A percentile compares a stretch with the other conserved stretches of the same genome.
phyloP scores from a whole-genome alignment of 148 eudicot genomes.

The Pouteria glomerata region DNA sequence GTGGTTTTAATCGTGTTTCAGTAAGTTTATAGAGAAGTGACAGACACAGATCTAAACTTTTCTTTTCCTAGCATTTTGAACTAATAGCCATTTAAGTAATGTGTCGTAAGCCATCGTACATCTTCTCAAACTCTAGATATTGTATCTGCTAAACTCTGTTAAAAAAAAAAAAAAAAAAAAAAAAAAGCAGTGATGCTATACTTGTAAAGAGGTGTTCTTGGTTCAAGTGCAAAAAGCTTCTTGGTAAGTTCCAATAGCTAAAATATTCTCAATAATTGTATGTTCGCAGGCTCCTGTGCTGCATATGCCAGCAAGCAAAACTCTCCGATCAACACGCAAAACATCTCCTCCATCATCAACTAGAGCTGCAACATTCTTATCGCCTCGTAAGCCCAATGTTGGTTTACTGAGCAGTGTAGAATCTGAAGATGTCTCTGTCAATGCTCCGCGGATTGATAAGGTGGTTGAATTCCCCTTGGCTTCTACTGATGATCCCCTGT shows the following conservation, averaged over 20 bases:
- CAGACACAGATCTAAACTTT: not conserved
- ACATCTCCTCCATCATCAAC: conserved; percentile 69
- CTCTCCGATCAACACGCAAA: conserved; percentile 42
- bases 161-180: no score
- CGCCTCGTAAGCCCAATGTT: conserved; percentile 34
- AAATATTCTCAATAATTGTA: not conserved
- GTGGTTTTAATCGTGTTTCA: conserved; percentile 41
- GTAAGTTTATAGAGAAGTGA: conserved; percentile 36
- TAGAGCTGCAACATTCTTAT: conserved; percentile 17
- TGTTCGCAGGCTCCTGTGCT: conserved; percentile 47
- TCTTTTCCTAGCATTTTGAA: no score
- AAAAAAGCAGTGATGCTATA: no score
- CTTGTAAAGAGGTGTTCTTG: no score
- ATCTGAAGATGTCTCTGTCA: conserved; percentile 84
- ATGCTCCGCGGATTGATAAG: conserved; percentile 80
- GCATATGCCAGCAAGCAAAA: conserved; percentile 38
- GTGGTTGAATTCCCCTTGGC: conserved; percentile 70
- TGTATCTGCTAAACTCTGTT: not conserved
- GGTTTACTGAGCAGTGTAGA: conserved; percentile 37
- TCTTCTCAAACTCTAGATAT: no score
- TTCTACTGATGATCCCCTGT: conserved; percentile 51
- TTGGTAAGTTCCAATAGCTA: no score
- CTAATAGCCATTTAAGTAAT: no score
- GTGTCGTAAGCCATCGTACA: not conserved
- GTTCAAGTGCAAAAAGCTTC: no score